Percentiles rank a stretch among this genome's conserved stretches.
phyloP scores from a whole-genome alignment of 106 monocot species.

The Phalaenopsis aphrodite region DNA sequence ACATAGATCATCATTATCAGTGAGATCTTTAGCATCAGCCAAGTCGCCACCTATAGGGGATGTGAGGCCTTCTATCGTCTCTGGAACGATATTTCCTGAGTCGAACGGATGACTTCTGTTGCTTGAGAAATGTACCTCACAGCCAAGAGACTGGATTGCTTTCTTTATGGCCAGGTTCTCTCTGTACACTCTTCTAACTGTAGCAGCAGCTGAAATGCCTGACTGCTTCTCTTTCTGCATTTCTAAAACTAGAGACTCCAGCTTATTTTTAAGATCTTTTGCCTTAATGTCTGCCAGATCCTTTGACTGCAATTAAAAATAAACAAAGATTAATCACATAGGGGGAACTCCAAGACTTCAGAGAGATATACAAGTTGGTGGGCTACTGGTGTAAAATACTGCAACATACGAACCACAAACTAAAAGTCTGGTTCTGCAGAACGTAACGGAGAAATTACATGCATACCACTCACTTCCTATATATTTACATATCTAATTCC shows the following conservation, averaged over 20 bases:
- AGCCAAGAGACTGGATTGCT: conserved; percentile 82
- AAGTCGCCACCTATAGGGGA: conserved; percentile 14
- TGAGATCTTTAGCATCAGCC: conserved; percentile 11
- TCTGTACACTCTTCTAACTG: conserved; percentile 40
- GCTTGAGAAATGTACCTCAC: conserved; percentile 63
- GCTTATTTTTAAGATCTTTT: conserved; percentile 38
- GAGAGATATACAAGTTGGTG: background rate
- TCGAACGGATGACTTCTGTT: conserved; percentile 15
- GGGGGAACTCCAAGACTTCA: background rate
- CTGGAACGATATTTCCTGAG: conserved; percentile 12
- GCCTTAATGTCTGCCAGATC: conserved; percentile 48
- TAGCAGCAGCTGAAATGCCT: conserved; percentile 31
- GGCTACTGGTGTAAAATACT: too few relatives aligned
- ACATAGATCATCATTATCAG: conserved; percentile 41
- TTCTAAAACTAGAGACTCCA: conserved; percentile 39
- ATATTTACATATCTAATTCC: too few relatives aligned
- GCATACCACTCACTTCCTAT: too few relatives aligned
- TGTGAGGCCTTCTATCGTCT: conserved; percentile 10
- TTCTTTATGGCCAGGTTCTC: conserved; percentile 69
- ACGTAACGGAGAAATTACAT: background rate
- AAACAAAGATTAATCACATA: background rate
- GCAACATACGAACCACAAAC: too few relatives aligned
- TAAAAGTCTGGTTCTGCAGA: background rate
- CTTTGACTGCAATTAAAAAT: conserved; percentile 40
- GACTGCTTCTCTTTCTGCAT: conserved; percentile 55